These are phyloP conservation scores for Yamadazyma blattariae DNA, from an alignment of 1,139 yeast species.

Conservation along the genomic window DNA sequence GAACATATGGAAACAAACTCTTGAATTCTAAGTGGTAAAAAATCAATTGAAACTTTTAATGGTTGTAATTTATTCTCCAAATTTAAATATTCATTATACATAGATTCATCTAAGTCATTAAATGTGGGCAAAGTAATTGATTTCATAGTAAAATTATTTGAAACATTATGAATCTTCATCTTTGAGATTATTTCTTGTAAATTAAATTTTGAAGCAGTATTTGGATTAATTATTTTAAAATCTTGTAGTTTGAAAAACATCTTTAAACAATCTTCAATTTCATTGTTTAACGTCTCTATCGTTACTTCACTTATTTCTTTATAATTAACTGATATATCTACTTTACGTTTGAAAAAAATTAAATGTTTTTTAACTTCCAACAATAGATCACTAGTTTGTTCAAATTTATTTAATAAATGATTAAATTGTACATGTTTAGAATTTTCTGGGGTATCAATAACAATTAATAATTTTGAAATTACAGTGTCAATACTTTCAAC, in stretches of 20 bases:
- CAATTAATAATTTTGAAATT: slow-evolving; percentile 36
- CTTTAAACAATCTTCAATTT: slow-evolving; percentile 47
- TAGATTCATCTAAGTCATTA: slow-evolving; percentile 24
- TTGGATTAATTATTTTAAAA: slow-evolving; percentile 39
- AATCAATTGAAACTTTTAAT: slow-evolving; percentile 55
- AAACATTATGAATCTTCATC: slow-evolving; percentile 31
- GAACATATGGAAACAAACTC: slow-evolving; percentile 34
- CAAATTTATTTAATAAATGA: slow-evolving; percentile 24
- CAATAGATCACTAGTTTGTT: slow-evolving; percentile 36
- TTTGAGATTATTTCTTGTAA: slow-evolving; percentile 40
- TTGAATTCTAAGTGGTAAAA: slow-evolving; percentile 55
- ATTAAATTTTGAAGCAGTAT: slow-evolving; percentile 37
- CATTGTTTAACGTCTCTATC: slow-evolving; percentile 49
- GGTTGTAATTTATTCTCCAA: slow-evolving; percentile 44
- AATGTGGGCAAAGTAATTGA: slow-evolving; percentile 32
- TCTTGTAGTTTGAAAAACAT: slow-evolving; percentile 38
- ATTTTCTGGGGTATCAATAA: slow-evolving; percentile 24
- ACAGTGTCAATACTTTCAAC: slow-evolving; percentile 47
- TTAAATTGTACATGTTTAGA: slow-evolving; percentile 13
- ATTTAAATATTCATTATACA: slow-evolving; percentile 27
- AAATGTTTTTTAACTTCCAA: slow-evolving; percentile 38
- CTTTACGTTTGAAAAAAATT: slow-evolving; percentile 35
- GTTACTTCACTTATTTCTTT: slow-evolving; percentile 54
- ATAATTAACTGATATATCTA: slow-evolving; percentile 57
- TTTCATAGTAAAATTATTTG: slow-evolving; percentile 16